These are phyloP conservation scores for Ophiosphaerella herpotricha DNA, from an alignment of 2,329 filamentous ascomycete species.

Conservation along the genomic window DNA sequence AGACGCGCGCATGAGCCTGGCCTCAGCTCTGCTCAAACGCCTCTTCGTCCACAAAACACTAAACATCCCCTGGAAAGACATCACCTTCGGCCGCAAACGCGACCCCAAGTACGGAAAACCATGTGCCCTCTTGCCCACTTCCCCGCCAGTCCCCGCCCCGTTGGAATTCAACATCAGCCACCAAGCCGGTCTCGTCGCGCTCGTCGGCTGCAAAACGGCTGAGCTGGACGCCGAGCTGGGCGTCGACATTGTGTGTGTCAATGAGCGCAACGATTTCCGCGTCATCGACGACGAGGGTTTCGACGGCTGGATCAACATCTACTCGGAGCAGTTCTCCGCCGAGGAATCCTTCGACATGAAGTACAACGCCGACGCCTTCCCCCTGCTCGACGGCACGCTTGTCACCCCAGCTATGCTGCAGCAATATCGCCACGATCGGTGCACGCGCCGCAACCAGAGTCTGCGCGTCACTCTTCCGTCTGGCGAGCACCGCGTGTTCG, in stretches of 20 bases:
- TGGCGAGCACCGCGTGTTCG: conserved; percentile 45
- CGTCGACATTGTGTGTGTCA: conserved; percentile 75
- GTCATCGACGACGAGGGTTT: conserved; percentile 67
- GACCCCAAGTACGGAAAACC: conserved; percentile 57
- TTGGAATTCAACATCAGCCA: conserved; percentile 79
- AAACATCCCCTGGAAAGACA: conserved; percentile 64
- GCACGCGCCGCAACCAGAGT: conserved; percentile 44
- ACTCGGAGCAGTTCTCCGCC: conserved; percentile 70
- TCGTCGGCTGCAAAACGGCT: conserved; percentile 56
- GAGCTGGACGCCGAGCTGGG: conserved; percentile 60
- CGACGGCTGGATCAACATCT: conserved; percentile 70
- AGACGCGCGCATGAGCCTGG: conserved; percentile 76
- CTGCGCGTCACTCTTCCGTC: conserved; percentile 45
- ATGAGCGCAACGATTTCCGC: conserved; percentile 68
- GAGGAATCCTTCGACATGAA: conserved; percentile 68
- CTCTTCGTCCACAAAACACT: conserved; percentile 66
- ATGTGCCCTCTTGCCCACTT: conserved; percentile 52
- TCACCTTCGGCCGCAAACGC: conserved; percentile 61
- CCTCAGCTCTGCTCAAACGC: conserved; percentile 74
- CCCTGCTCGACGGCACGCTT: conserved; percentile 51
- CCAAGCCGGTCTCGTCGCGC: conserved; percentile 73
- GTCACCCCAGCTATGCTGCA: conserved; percentile 45
- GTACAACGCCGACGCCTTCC: conserved; percentile 52
- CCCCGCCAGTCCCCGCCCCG: conserved; percentile 28
- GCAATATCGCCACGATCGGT: conserved; percentile 50